Evolutionary conservation across 2,329 filamentous ascomycete genomes (phyloP).

Genomic region (Trichoderma breve): DNA sequence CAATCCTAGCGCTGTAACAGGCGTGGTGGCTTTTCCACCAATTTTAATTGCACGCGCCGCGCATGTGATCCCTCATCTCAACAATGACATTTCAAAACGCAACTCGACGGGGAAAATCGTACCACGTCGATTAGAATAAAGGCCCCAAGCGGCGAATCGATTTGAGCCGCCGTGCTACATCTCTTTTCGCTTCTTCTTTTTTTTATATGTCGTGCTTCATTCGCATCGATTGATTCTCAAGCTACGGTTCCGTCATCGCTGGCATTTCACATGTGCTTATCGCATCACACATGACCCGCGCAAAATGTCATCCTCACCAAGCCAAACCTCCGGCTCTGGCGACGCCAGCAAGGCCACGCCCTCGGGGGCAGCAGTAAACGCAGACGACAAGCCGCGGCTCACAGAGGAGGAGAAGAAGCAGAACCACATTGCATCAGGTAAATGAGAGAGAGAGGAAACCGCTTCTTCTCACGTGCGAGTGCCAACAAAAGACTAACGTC

Average conservation of each 20-base stretch:
- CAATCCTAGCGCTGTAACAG: conserved; percentile 8
- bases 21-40: neutral
- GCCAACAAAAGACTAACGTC: conserved; percentile 21
- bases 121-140: neutral
- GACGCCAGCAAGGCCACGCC: conserved; percentile 20
- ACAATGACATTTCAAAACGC: neutral
- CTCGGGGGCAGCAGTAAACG: conserved; percentile 14
- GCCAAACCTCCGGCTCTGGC: conserved; percentile 28
- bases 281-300: neutral
- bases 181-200: neutral
- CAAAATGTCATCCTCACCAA: conserved; percentile 33
- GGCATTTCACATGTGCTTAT: neutral
- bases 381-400: conserved; percentile 50
- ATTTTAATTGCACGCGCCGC: conserved; percentile 2
- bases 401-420: conserved; percentile 56
- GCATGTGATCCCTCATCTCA: conserved; percentile 15
- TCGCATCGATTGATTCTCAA: neutral
- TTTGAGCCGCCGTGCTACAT: neutral
- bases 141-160: neutral
- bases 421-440: conserved; percentile 55
- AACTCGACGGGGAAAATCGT: neutral
- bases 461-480: neutral
- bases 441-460: conserved; percentile 7
- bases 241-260: neutral
- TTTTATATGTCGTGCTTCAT: neutral